A percentile compares a stretch with the other conserved stretches of the same genome.
Conservation (phyloP, 2,329 filamentous ascomycete species). For the Botrytis fragariae region DNA sequence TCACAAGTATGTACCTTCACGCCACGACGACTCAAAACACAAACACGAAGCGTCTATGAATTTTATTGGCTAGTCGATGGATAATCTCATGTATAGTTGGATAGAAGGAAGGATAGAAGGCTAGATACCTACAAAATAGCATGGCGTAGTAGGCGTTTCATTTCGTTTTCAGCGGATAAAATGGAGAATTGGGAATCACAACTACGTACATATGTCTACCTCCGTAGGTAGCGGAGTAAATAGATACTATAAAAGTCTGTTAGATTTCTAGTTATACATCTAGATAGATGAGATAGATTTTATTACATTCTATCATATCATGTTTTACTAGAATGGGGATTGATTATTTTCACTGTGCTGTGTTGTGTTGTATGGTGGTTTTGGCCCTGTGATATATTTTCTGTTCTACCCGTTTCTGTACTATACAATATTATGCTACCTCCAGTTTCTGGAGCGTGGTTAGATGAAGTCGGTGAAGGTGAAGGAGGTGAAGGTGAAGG, state of each 20-base stretch:
- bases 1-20: neutral
- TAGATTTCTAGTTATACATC: neutral
- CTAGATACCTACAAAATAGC: neutral
- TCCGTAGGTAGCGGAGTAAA: neutral
- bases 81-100: neutral
- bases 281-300: neutral
- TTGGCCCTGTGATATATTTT: fast-evolving
- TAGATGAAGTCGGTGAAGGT: too few relatives aligned
- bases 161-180: neutral
- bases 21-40: neutral
- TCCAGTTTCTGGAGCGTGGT: neutral
- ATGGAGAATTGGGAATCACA: neutral
- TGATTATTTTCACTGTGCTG: too few relatives aligned
- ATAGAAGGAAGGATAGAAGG: neutral
- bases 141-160: conserved; percentile 7
- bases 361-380: neutral
- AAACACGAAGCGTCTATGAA: neutral
- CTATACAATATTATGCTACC: too few relatives aligned
- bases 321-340: too few relatives aligned
- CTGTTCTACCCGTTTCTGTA: neutral
- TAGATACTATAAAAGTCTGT: neutral
- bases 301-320: neutral
- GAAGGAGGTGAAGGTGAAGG: too few relatives aligned
- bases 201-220: neutral
- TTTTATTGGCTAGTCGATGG: neutral